phyloP scores from a whole-genome alignment of 345 rosid genomes.

The Moricandia moricandioides region DNA sequence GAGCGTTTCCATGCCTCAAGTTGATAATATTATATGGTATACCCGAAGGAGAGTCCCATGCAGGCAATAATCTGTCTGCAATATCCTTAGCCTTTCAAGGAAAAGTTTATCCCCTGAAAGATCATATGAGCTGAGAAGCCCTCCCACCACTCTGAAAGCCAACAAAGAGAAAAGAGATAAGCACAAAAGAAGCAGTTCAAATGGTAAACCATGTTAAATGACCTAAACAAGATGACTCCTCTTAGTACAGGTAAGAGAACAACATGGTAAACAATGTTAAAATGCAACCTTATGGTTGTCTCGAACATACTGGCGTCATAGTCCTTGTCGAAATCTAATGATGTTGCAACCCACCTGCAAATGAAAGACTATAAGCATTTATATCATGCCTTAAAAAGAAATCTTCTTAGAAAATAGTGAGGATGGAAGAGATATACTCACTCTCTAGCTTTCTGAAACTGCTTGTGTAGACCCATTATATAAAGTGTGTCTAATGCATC shows the following conservation, averaged over 20 bases:
- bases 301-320: conserved; percentile 93
- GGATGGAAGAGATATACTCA: neutral
- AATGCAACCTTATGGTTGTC: conserved; percentile 98
- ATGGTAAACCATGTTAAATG: too few relatives aligned
- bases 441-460: conserved; percentile 91
- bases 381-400: neutral
- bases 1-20: conserved; percentile 77
- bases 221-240: conserved; percentile 30
- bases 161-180: conserved; percentile 17
- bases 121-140: conserved; percentile 95
- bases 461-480: conserved; percentile 87
- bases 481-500: conserved; percentile 83
- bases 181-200: neutral
- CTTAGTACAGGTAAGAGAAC: conserved; percentile 32
- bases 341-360: conserved; percentile 89
- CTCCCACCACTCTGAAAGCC: conserved; percentile 87
- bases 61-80: conserved; percentile 92
- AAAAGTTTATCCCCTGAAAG: conserved; percentile 84
- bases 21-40: conserved; percentile 85
- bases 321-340: conserved; percentile 87
- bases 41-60: conserved; percentile 80
- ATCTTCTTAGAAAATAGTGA: neutral
- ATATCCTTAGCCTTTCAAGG: conserved; percentile 88
- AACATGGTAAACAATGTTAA: conserved; percentile 66
- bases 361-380: conserved; percentile 18